Conservation (phyloP, 495 filamentous ascomycete species). For the Penicillium coprophilum region DNA sequence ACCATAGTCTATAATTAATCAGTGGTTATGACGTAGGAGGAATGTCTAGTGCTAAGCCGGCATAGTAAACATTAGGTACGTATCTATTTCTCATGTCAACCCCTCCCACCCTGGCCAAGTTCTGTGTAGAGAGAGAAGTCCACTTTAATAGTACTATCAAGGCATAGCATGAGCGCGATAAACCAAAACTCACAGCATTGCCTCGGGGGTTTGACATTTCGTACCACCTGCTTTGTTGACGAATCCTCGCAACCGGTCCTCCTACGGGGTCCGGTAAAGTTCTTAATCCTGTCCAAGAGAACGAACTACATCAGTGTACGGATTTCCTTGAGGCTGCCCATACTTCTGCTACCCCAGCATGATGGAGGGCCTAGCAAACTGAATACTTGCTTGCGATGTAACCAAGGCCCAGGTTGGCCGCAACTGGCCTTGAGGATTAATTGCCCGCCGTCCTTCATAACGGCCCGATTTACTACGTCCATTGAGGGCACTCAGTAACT, state of each 20-base stretch:
- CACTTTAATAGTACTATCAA: too few species aligned
- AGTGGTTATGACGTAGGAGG: too few species aligned
- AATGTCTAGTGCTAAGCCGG: too few species aligned
- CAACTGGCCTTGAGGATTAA: neutral
- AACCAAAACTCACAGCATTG: too few species aligned
- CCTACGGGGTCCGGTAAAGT: too few species aligned
- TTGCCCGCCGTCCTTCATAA: neutral
- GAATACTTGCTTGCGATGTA: neutral
- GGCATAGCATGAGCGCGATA: too few species aligned
- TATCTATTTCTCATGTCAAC: too few species aligned
- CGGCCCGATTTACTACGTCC: neutral
- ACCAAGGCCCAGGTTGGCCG: neutral
- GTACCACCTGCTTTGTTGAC: neutral
- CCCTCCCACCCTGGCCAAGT: too few species aligned
- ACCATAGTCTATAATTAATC: too few species aligned
- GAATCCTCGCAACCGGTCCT: neutral
- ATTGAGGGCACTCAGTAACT: neutral
- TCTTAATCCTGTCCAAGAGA: neutral
- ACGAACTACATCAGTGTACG: neutral
- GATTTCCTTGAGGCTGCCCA: neutral
- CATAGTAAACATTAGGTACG: too few species aligned
- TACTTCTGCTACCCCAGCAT: neutral
- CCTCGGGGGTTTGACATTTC: neutral
- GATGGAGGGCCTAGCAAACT: neutral
- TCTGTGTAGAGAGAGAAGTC: too few species aligned